A percentile compares a stretch with the other conserved stretches of the same genome.
Conservation (phyloP, 1,284 basidiomycete species). For the Cerrena zonata region DNA sequence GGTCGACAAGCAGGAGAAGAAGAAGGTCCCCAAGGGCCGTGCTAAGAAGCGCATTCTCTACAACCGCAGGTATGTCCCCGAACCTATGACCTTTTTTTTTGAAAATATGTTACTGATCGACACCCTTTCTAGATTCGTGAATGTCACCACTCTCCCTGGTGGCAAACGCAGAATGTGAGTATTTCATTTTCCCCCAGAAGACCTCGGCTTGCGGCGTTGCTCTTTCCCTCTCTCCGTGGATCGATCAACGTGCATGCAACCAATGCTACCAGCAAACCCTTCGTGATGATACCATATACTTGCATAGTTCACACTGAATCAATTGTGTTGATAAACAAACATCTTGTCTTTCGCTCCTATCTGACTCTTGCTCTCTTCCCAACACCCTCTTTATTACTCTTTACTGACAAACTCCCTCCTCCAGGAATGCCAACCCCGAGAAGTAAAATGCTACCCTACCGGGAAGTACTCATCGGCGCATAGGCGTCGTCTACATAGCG, state of each 20-base stretch:
- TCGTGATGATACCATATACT: slow-evolving; percentile 62
- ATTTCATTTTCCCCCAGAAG: slow-evolving; percentile 11
- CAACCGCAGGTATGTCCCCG: slow-evolving; percentile 74
- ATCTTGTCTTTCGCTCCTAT: slow-evolving; percentile 94
- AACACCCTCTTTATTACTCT: slow-evolving; percentile 7
- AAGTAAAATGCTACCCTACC: slow-evolving; percentile 46
- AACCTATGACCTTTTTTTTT: too few relatives aligned
- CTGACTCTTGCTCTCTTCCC: slow-evolving; percentile 46
- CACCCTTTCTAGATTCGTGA: slow-evolving; percentile 77
- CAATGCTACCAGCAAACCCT: slow-evolving; percentile 10
- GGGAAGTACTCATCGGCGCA: slow-evolving; percentile 8
- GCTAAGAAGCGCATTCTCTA: slow-evolving; percentile 94
- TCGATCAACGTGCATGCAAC: too few relatives aligned
- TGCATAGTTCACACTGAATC: slow-evolving; percentile 93
- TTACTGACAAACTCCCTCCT: slow-evolving; percentile 24
- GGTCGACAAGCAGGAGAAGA: slow-evolving; percentile 97
- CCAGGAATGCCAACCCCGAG: slow-evolving; percentile 79
- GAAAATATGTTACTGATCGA: neutral
- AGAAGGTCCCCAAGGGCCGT: slow-evolving; percentile 92
- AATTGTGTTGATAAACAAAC: slow-evolving; percentile 69
- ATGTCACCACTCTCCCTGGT: slow-evolving; percentile 83
- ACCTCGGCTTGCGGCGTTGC: slow-evolving; percentile 7
- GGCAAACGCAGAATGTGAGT: slow-evolving; percentile 97
- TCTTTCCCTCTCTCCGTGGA: neutral
- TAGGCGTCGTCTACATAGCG: slow-evolving; percentile 7